Percentiles rank a stretch among this genome's conserved stretches.
phyloP scores from a whole-genome alignment of 305 asterid species.

The Coffea humblotiana region DNA sequence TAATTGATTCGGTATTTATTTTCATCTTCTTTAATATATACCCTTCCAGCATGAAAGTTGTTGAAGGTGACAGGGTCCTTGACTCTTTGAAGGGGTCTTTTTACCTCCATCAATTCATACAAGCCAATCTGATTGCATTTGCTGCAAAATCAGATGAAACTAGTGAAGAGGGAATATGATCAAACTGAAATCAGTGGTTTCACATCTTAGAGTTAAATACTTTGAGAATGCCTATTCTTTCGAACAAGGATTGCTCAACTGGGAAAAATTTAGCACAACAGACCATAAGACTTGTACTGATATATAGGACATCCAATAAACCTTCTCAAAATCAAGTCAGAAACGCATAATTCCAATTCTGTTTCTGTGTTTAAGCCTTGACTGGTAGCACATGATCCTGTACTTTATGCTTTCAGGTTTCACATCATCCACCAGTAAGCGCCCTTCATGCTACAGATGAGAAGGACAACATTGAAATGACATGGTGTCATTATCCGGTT shows the following conservation, averaged over 20 bases:
- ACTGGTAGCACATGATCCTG: not conserved
- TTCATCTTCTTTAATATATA: not conserved
- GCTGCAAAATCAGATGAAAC: not conserved
- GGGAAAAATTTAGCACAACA: not conserved
- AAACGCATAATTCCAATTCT: not conserved
- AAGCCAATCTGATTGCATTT: too few relatives aligned
- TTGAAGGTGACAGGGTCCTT: not conserved
- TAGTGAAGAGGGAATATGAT: not conserved
- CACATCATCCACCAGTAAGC: slow-evolving; percentile 87
- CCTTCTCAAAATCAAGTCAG: not conserved
- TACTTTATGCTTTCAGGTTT: slow-evolving; percentile 44
- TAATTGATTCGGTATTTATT: slow-evolving; percentile 6
- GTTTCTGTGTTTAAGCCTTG: not conserved
- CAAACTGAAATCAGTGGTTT: not conserved
- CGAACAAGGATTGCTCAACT: not conserved
- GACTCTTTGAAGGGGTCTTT: not conserved
- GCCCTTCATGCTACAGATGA: slow-evolving; percentile 89
- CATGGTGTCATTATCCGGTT: slow-evolving; percentile 66
- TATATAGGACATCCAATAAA: not conserved
- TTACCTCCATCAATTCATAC: not conserved
- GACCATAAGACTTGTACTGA: not conserved
- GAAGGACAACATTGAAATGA: slow-evolving; percentile 48
- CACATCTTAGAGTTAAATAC: not conserved
- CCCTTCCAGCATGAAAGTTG: not conserved
- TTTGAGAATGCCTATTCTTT: not conserved